These are phyloP conservation scores for Oryza coarctata DNA, from an alignment of 176 grass and related monocot genomes.

Conservation along the genomic window DNA sequence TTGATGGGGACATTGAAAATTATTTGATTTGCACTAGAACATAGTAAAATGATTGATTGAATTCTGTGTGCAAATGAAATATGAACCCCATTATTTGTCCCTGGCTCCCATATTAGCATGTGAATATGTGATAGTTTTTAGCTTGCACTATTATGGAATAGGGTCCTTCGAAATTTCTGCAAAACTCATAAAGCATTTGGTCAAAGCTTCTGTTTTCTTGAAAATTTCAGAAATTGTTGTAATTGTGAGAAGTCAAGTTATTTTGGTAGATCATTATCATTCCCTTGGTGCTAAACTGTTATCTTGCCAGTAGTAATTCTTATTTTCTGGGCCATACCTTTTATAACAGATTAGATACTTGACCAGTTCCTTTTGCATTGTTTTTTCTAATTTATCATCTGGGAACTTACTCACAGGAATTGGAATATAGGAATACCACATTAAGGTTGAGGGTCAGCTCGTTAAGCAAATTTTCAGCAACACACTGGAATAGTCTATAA, in stretches of 20 bases:
- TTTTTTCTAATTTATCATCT: constrained; percentile 26
- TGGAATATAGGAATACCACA: constrained; percentile 8
- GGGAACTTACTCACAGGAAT: constrained; percentile 32
- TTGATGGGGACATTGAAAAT: neutral
- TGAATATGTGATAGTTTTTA: neutral
- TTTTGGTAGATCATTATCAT: neutral
- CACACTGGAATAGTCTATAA: constrained; percentile 32
- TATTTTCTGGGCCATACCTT: constrained; percentile 13
- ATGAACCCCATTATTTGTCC: neutral
- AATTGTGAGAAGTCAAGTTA: neutral
- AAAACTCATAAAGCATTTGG: neutral
- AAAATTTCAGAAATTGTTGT: neutral
- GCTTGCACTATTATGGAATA: neutral
- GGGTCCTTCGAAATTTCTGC: neutral
- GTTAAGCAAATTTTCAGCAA: constrained; percentile 31
- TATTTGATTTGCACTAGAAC: neutral
- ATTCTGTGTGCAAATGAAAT: neutral
- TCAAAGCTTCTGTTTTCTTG: constrained; percentile 12
- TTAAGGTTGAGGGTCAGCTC: constrained; percentile 36
- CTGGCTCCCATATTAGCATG: neutral
- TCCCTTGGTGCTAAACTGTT: neutral
- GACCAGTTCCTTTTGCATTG: constrained; percentile 24
- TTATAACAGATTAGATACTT: constrained; percentile 1
- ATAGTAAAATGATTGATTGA: neutral
- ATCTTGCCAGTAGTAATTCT: constrained; percentile 1